These are phyloP conservation scores for Cyclostephanos invisitatus DNA, from an alignment of 108 stramenopile species.

Conservation along the genomic window DNA sequence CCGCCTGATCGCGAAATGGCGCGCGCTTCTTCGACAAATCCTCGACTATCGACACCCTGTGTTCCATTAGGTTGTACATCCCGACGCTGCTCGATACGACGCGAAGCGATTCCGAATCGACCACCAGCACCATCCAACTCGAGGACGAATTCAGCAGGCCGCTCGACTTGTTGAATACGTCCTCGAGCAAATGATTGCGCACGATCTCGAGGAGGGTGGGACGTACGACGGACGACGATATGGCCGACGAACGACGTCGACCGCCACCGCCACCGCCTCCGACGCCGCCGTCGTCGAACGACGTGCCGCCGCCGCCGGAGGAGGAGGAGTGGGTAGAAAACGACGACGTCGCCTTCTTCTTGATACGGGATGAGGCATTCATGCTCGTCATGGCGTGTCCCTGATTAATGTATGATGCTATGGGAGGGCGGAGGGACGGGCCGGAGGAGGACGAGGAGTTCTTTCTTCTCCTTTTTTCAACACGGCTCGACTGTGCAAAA, in stretches of 20 bases:
- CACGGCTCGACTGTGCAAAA: too few species aligned
- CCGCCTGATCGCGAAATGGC: slow-evolving; percentile 92
- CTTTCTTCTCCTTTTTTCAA: too few species aligned
- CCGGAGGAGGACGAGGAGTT: too few species aligned
- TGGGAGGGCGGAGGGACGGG: neutral
- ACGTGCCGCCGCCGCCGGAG: neutral
- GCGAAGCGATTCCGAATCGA: slow-evolving; percentile 74
- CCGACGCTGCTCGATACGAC: slow-evolving; percentile 85
- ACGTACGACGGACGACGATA: neutral
- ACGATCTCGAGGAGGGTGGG: slow-evolving; percentile 40
- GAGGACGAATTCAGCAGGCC: slow-evolving; percentile 1
- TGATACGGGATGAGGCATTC: neutral
- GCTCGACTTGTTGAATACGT: slow-evolving; percentile 34
- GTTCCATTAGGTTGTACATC: slow-evolving; percentile 95
- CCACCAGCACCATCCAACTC: slow-evolving; percentile 72
- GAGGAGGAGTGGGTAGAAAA: neutral
- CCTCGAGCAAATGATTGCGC: slow-evolving; percentile 28
- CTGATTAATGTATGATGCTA: neutral
- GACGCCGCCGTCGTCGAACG: neutral
- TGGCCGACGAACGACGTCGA: neutral
- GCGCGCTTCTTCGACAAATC: slow-evolving; percentile 86
- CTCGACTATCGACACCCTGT: slow-evolving; percentile 87
- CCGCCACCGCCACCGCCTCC: neutral
- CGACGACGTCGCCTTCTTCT: neutral
- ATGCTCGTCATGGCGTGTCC: neutral